phyloP scores from a whole-genome alignment of 345 rosid genomes.

The Camelina sativa region DNA sequence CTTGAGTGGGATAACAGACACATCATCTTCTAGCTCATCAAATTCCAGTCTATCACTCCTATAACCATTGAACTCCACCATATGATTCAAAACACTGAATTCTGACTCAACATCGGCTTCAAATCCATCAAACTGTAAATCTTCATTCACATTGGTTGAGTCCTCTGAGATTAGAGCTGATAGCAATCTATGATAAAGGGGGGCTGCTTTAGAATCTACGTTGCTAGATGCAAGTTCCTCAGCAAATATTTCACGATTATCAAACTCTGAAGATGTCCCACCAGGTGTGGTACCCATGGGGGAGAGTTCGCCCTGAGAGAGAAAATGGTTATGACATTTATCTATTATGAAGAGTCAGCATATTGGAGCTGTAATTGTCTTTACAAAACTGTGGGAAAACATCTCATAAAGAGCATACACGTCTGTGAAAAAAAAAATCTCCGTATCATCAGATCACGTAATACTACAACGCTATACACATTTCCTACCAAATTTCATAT shows the following conservation, averaged over 20 bases:
- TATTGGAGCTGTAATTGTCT: slow-evolving; percentile 22
- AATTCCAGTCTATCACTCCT: slow-evolving; percentile 53
- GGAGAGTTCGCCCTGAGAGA: slow-evolving; percentile 43
- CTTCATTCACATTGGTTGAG: slow-evolving; percentile 51
- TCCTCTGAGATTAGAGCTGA: slow-evolving; percentile 91
- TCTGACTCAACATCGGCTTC: slow-evolving; percentile 67
- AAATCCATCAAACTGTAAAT: slow-evolving; percentile 55
- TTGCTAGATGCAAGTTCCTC: slow-evolving; percentile 44
- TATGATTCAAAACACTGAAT: slow-evolving; percentile 58
- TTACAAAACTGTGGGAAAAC: slow-evolving; percentile 7
- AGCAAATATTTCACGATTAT: slow-evolving; percentile 45
- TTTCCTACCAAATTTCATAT: slow-evolving; percentile 18
- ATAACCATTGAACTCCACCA: slow-evolving; percentile 62
- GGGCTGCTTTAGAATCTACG: slow-evolving; percentile 50
- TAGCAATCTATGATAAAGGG: slow-evolving; percentile 79
- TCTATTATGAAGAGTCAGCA: slow-evolving; percentile 9
- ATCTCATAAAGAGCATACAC: background rate
- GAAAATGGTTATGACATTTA: slow-evolving; percentile 29
- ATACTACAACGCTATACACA: slow-evolving; percentile 8
- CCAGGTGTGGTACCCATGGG: slow-evolving; percentile 31
- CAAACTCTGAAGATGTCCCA: slow-evolving; percentile 34
- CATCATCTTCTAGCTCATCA: slow-evolving; percentile 60
- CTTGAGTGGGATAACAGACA: slow-evolving; percentile 43
- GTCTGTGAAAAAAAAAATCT: background rate
- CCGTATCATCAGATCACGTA: background rate